Percentiles rank a stretch among this genome's conserved stretches.
These are phyloP conservation scores for Rhizopogon vinicolor DNA, from an alignment of 768 basidiomycete genomes.

Conservation along the genomic window DNA sequence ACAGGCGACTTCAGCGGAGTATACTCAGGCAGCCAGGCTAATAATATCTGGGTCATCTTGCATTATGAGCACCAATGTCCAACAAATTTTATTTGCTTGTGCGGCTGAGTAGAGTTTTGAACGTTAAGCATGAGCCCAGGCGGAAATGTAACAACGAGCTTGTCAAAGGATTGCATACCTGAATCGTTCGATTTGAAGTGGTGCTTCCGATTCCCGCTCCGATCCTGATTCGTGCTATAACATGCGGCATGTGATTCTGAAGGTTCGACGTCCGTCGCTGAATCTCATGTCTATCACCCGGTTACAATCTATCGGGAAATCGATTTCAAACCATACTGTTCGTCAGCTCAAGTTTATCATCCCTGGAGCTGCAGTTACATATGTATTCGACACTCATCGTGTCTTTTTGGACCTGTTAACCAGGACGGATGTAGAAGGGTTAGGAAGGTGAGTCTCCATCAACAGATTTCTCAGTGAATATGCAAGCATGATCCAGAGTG, in stretches of 20 bases:
- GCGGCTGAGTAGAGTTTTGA: neutral
- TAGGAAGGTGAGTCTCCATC: conserved; percentile 41
- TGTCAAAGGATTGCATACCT: too few relatives aligned
- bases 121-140: too few relatives aligned
- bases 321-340: conserved; percentile 45
- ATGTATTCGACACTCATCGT: conserved; percentile 52
- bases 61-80: too few relatives aligned
- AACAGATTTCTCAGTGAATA: too few relatives aligned
- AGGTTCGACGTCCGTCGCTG: too few relatives aligned
- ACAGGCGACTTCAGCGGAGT: neutral
- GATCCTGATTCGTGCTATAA: neutral
- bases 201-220: neutral
- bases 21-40: too few relatives aligned
- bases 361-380: conserved; percentile 63
- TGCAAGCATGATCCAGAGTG: conserved; percentile 32
- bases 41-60: too few relatives aligned
- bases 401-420: conserved; percentile 41
- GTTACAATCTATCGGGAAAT: conserved; percentile 8
- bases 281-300: conserved; percentile 14
- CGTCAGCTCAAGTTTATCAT: conserved; percentile 73
- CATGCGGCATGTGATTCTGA: neutral
- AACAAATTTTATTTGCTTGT: neutral
- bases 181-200: too few relatives aligned
- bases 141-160: too few relatives aligned
- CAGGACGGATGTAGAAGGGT: conserved; percentile 34